Evolutionary conservation across 140 eudicot genomes (phyloP), one percentile per base, ranked within the genome.

Genomic region (Senecio squalidus): DNA sequence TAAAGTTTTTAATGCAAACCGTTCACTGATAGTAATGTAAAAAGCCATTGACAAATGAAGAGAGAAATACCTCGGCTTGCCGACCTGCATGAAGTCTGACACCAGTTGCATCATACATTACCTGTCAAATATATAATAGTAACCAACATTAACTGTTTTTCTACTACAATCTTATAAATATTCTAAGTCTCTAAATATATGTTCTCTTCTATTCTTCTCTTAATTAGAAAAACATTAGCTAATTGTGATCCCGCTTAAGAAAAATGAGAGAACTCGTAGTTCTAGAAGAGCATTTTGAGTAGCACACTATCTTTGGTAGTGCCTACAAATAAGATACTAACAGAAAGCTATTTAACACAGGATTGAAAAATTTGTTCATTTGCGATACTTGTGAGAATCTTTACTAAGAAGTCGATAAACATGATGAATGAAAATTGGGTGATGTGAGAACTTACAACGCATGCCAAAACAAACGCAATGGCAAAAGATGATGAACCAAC

Each of bases 51-150:
- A 64, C 47, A 67, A 46, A 66, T 15, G 7, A 38, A 38, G 8
- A 67, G 27, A 57, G 5, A 53, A 53, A 71, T 71, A 89, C 97
- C 84, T 84, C 89, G 56, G 97, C 97, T 75, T 89, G 97, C 25
- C 91, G 92, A 27, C 97, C 97, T 38, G 97, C 97, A 77, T 89
- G 97, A 72, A 84, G 92, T 48, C 97, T 82, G 56, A 89, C 84
- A 27, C 97, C 95, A 72, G 97, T 70, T 55, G 97, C 97, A 70
- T 89, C 95, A 73, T 84, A 89, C 97, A 89, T 89, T 36, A 89
- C 97, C 97, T 88, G 76, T 33, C 55, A 56, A 29, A 67, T 1
- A n/a, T 1, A 59, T 22, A 48, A 36, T 25, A 55, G 33, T 6
- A 38, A 53, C 45, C 29, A 58, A 7, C 17, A 11, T 33, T 14